Conservation (phyloP, 23 red algal genomes). For the Gracilaria gracilis region DNA sequence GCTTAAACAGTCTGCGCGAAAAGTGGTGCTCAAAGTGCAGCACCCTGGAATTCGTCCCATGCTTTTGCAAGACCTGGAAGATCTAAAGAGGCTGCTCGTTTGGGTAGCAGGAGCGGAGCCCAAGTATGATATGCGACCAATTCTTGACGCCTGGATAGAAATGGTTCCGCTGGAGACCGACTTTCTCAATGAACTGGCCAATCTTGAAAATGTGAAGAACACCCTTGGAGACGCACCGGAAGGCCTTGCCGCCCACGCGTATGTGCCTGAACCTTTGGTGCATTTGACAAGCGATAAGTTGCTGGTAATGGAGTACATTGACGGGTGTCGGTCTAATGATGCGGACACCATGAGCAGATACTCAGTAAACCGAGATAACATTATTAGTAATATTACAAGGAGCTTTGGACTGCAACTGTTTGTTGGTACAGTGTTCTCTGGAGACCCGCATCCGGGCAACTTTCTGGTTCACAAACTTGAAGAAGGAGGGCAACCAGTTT, state of each 20-base stretch:
- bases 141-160: conserved; percentile 82
- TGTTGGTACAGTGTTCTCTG: conserved; percentile 69
- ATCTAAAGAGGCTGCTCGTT: conserved; percentile 63
- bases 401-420: conserved; percentile 82
- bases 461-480: conserved; percentile 59
- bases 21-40: conserved; percentile 83
- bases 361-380: conserved; percentile 47
- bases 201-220: conserved; percentile 55
- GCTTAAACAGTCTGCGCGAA: conserved; percentile 16
- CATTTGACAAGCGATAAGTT: conserved; percentile 62
- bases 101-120: conserved; percentile 81
- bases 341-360: conserved; percentile 29
- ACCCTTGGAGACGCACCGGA: conserved; percentile 27
- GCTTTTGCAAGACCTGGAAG: conserved; percentile 84
- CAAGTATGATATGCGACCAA: conserved; percentile 79
- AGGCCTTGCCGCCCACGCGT: conserved; percentile 42
- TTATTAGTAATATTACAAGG: conserved; percentile 66
- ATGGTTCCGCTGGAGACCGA: conserved; percentile 83
- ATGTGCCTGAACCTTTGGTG: conserved; percentile 43
- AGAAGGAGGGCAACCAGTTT: conserved; percentile 57
- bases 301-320: conserved; percentile 84
- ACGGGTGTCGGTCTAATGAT: conserved; percentile 69
- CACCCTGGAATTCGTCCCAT: conserved; percentile 75
- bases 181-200: conserved; percentile 78
- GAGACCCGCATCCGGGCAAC: conserved; percentile 90